phyloP scores from a whole-genome alignment of 257 asterid genomes.

The Ligustrum vulgare region DNA sequence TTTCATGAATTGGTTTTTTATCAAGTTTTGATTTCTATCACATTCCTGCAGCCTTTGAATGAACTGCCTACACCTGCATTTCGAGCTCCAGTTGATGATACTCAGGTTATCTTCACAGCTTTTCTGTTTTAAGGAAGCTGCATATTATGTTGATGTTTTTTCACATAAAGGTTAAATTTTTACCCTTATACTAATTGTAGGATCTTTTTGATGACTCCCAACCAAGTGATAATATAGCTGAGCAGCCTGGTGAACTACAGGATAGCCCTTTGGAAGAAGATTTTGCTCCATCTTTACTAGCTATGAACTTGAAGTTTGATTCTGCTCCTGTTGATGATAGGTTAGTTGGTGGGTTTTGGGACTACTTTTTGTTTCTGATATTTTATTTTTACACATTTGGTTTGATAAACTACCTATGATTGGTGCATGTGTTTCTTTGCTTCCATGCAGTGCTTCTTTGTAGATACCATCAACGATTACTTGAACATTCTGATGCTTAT shows the following conservation, averaged over 20 bases:
- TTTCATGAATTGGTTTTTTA: constrained; percentile 16
- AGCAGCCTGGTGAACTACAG: constrained; percentile 34
- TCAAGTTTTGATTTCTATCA: constrained; percentile 15
- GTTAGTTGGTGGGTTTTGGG: constrained; percentile 32
- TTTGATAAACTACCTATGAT: constrained; percentile 8
- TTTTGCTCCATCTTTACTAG: constrained; percentile 61
- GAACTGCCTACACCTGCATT: constrained; percentile 52
- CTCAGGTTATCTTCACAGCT: constrained; percentile 55
- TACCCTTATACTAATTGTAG: constrained; percentile 39
- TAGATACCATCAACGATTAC: not conserved
- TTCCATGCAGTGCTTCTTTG: not conserved
- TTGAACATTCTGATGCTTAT: constrained; percentile 12
- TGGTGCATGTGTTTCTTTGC: constrained; percentile 4
- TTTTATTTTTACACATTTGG: not conserved
- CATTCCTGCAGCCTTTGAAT: constrained; percentile 42
- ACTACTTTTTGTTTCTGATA: not conserved
- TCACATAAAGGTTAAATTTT: constrained; percentile 25
- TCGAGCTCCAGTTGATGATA: constrained; percentile 65
- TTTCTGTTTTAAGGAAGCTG: constrained; percentile 15
- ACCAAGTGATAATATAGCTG: constrained; percentile 37
- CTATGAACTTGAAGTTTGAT: constrained; percentile 77
- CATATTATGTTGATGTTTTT: constrained; percentile 15
- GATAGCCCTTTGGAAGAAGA: constrained; percentile 52
- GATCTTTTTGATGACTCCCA: constrained; percentile 72
- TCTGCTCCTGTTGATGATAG: constrained; percentile 67